A percentile compares a stretch with the other conserved stretches of the same genome.
Evolutionary conservation across 306 rosid species (phyloP).

Genomic region (Pyrus communis): DNA sequence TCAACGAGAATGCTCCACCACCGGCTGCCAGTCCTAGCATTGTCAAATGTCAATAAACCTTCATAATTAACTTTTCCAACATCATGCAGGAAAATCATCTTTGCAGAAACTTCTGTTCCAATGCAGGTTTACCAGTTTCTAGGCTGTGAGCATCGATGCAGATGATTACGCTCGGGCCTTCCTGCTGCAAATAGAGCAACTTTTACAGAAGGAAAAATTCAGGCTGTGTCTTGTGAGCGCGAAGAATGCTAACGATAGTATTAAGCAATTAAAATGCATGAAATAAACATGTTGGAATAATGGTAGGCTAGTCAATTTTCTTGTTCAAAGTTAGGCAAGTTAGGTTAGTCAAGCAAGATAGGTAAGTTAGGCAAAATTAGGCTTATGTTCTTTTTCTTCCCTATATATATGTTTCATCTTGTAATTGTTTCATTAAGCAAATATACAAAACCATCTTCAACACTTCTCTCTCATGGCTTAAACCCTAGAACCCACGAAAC

Average conservation of each 20-base stretch:
- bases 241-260: background rate
- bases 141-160: conserved; percentile 40
- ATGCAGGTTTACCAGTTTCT: conserved; percentile 57
- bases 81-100: background rate
- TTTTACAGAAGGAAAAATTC: conserved; percentile 4
- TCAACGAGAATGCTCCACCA: conserved; percentile 55
- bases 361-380: no score
- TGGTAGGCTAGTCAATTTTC: no score
- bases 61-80: background rate
- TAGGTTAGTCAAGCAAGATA: no score
- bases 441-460: no score
- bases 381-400: no score
- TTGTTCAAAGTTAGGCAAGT: no score
- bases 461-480: no score
- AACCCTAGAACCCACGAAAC: no score
- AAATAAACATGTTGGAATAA: no score
- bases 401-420: no score
- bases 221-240: conserved; percentile 4
- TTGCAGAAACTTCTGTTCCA: background rate
- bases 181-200: conserved; percentile 15
- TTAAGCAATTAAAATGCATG: no score
- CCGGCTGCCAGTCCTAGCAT: conserved; percentile 97
- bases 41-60: conserved; percentile 55
- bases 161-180: conserved; percentile 12
- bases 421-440: no score